Base-by-base conservation (phyloP, 352 stramenopile genomes). In the Globisporangium iwayamae region DNA sequence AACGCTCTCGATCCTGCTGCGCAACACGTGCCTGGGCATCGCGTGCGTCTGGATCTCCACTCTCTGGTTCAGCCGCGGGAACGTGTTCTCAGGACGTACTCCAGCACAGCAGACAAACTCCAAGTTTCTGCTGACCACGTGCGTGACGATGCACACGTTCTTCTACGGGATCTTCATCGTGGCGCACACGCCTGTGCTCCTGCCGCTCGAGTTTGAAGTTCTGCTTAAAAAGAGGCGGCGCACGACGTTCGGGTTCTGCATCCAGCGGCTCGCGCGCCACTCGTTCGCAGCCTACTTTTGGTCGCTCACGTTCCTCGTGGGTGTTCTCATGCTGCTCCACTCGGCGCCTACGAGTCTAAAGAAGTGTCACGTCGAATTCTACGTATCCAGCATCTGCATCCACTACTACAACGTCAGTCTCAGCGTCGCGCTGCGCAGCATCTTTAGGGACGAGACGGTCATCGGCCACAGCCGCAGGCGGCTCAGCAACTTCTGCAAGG, bases 101-200 rank as follows among this genome's bases (percentile, higher is more conserved):
- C 65, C 66, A 5, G 59, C 56, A 14, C 43, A 81, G 9, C 71
- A 81, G 30, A 66, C 68, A 4, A 46, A 65, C 10, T 41, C 30
- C 2, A 64, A 70, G 50, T 76, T 81, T 7, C 50, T 71, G 1
- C 60, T 74, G 30, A 63, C 68, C 5, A 71, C 58, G 46, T 48
- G 66, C 9, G 28, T 72, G 7, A 72, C 62, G 54, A 66, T 60
- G 36, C 62, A 63, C 2, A 39, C 45, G 11, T 30, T 53, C 9
- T 60, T 56, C 41, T 66, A 55, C 20, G 32, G 18, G 18, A 59
- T 69, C 8, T 62, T 72, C 13, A 13, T 66, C 18, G n/a, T 30
- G 14, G 51, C 30, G 16, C 11, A 66, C 25, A 41, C 41, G 13
- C 39, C 60, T 18, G 39, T 54, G 4, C 51, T 66, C 18, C 18